A percentile compares a stretch with the other conserved stretches of the same genome.
Conservation (phyloP, 2,329 filamentous ascomycete species). For the Chaetomium globosum region DNA sequence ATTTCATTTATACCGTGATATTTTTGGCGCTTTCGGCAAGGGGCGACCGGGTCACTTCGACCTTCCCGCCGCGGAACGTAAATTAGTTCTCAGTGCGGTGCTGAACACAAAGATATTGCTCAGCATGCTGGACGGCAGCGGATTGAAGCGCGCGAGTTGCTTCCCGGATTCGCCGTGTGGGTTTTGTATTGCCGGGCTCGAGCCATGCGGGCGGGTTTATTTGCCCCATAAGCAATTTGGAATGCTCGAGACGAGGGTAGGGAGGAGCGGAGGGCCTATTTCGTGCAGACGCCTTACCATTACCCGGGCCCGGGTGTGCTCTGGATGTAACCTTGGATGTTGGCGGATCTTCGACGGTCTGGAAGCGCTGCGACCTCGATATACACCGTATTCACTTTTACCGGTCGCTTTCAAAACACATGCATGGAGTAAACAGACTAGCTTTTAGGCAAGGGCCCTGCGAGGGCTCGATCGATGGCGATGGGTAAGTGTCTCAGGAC, state of each 20-base stretch:
- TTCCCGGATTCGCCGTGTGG: conserved; percentile 1
- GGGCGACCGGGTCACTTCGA: conserved; percentile 6
- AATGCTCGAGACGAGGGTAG: neutral
- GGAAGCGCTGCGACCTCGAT: neutral
- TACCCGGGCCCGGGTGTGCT: neutral
- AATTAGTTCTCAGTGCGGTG: conserved; percentile 3
- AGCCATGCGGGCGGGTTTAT: neutral
- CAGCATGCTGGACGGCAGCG: conserved; percentile 8
- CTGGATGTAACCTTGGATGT: conserved; percentile 14
- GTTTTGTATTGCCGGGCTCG: neutral
- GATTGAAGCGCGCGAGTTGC: neutral
- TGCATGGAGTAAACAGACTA: neutral
- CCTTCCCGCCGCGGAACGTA: conserved; percentile 8
- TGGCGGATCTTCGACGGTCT: neutral
- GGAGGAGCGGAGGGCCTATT: conserved; percentile 19
- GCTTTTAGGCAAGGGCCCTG: neutral
- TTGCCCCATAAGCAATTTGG: conserved; percentile 1
- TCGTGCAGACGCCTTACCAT: neutral
- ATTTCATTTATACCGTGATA: conserved; percentile 11
- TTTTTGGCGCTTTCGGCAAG: conserved; percentile 14
- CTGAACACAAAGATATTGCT: conserved; percentile 14
- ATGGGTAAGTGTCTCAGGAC: conserved; percentile 9
- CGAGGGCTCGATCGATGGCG: conserved; percentile 21
- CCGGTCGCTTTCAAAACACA: neutral
- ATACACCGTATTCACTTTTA: neutral